Evolutionary conservation across 768 basidiomycete genomes (phyloP).

Genomic region (Russula griseocarnosa): DNA sequence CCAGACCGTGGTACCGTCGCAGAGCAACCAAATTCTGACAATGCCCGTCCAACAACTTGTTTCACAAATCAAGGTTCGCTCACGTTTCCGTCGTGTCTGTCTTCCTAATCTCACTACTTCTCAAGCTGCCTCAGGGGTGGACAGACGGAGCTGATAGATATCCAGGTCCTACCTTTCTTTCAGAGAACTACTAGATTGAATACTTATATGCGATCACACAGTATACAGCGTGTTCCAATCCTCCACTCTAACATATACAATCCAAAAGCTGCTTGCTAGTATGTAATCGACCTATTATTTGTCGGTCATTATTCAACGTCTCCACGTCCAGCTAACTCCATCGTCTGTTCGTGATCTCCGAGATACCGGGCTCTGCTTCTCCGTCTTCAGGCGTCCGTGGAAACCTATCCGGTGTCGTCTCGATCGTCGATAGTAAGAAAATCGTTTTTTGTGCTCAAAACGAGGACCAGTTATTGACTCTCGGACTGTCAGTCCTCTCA

Average conservation of each 20-base stretch:
- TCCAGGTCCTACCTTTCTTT: conserved; percentile 47
- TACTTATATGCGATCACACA: conserved; percentile 31
- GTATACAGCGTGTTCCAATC: conserved; percentile 72
- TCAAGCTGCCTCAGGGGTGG: conserved; percentile 52
- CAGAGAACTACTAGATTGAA: not conserved
- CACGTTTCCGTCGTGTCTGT: not conserved
- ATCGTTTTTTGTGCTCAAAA: conserved; percentile 18
- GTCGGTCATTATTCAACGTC: not conserved
- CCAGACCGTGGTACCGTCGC: conserved; percentile 73
- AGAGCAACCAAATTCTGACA: conserved; percentile 72
- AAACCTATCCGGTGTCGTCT: conserved; percentile 70
- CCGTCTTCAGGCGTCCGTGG: conserved; percentile 46
- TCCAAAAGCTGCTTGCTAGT: conserved; percentile 83
- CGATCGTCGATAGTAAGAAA: conserved; percentile 70
- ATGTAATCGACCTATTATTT: conserved; percentile 33
- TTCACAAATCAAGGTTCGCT: conserved; percentile 60
- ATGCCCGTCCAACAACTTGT: conserved; percentile 68
- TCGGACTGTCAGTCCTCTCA: conserved; percentile 54
- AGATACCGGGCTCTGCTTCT: conserved; percentile 48
- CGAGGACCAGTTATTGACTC: not conserved
- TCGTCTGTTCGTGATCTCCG: conserved; percentile 72
- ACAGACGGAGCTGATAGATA: conserved; percentile 77
- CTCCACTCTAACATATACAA: conserved; percentile 62
- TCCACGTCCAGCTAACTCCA: conserved; percentile 64
- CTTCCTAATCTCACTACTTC: not conserved